Evolutionary conservation across 2,329 filamentous ascomycete species (phyloP), one percentile per base, ranked within the genome.

Genomic region (Epichloe sibirici): DNA sequence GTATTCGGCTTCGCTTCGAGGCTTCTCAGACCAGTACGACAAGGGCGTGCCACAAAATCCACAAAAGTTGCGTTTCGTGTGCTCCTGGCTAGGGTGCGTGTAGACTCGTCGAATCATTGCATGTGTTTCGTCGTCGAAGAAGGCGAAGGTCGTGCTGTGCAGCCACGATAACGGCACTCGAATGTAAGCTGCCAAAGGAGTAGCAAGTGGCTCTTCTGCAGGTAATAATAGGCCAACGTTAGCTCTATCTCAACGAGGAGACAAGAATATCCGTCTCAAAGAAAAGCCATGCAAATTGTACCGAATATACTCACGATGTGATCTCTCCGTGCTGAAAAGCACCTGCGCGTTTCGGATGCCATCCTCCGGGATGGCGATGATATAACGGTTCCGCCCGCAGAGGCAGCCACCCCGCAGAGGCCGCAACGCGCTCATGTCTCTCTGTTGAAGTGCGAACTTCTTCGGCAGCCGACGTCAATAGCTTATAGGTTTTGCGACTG

Each of bases 31-130:
- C 89, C 89, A 95, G 60, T 85, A 88, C 0, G 85, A 85, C 51
- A 96, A 72, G 12, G 87, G 86, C 0, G 90, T 95, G 50, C 90
- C 90, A 66, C 90, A 95, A 71, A 86, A 94, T 25, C 90, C 90
- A 69, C 90, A 96, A 68, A 96, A 96, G 59, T 89, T 80, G 48
- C 88, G 82, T 64, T 85, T 82, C 1, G 79, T 74, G 60, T 78
- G 70, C 49, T 76, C 74, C 50, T 78, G 77, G 59, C 74, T 70
- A 2, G 73, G 74, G 23, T 83, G 77, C 9, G 79, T 80, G 66
- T 87, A 90, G 47, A 77, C 75, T 42, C 83, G 79, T 52, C 80
- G 81, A 63, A 90, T 90, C 49, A 74, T 73, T 51, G 73, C 61
- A 65, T 81, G 78, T 15, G 82, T 81, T 71, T 95, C 90, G 68